phyloP scores from a whole-genome alignment of 441 rosid genomes.

The Pelargonium australe region DNA sequence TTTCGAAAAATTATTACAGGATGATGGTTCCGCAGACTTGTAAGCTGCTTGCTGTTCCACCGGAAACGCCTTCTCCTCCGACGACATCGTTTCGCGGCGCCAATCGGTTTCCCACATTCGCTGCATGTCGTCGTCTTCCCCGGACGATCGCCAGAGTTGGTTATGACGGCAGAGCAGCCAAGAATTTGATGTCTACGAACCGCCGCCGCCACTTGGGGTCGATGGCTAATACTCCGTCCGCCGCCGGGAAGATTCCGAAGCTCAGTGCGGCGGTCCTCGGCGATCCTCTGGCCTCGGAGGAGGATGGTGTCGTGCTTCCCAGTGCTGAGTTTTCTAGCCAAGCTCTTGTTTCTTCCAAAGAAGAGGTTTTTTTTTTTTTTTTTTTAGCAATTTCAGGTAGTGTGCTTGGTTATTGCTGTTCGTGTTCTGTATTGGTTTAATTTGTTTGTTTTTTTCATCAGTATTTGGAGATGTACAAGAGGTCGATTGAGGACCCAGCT shows the following conservation, averaged over 20 bases:
- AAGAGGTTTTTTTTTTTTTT: slow-evolving; percentile 36
- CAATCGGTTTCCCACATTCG: not conserved
- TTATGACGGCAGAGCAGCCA: slow-evolving; percentile 14
- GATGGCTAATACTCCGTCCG: slow-evolving; percentile 51
- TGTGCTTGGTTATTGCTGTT: slow-evolving; percentile 5
- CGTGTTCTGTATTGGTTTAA: not conserved
- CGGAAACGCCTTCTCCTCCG: not conserved
- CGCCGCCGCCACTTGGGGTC: slow-evolving; percentile 39
- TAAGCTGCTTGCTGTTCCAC: not conserved
- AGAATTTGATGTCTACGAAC: slow-evolving; percentile 31
- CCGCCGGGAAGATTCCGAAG: slow-evolving; percentile 57
- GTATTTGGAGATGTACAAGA: slow-evolving; percentile 81
- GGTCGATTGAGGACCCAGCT: slow-evolving; percentile 74
- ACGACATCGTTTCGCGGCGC: not conserved
- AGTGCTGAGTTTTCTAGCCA: slow-evolving; percentile 54
- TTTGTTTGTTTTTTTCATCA: slow-evolving; percentile 18
- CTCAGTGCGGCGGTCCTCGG: slow-evolving; percentile 71
- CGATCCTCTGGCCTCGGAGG: slow-evolving; percentile 79
- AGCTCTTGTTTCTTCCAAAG: slow-evolving; percentile 69
- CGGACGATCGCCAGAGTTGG: not conserved
- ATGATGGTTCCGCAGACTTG: not conserved
- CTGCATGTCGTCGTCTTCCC: not conserved
- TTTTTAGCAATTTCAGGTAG: not conserved
- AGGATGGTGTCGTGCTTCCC: slow-evolving; percentile 66
- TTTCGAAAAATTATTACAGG: not conserved